Conservation (phyloP, 192 early-diverging fungal species). For the Coemansia sp. region DNA sequence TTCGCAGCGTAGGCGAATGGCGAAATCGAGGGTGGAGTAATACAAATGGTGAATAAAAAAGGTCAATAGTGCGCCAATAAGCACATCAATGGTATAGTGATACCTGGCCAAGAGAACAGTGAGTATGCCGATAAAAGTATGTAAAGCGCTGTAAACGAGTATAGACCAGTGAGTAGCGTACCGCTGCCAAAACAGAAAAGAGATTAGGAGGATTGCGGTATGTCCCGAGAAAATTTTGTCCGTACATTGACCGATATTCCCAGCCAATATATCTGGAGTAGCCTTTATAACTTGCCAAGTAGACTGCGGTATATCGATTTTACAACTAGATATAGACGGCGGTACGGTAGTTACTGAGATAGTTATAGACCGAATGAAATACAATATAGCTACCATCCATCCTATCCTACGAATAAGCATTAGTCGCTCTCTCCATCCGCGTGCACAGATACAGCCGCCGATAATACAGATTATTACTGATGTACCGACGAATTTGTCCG, state of each 20-base stretch:
- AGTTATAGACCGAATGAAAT: slow-evolving; percentile 60
- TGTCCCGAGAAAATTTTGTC: slow-evolving; percentile 71
- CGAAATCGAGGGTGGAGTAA: slow-evolving; percentile 52
- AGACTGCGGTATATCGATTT: slow-evolving; percentile 41
- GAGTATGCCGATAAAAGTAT: slow-evolving; percentile 49
- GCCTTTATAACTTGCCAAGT: slow-evolving; percentile 53
- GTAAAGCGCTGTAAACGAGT: slow-evolving; percentile 45
- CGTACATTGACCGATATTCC: slow-evolving; percentile 59
- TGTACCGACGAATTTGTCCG: slow-evolving; percentile 58
- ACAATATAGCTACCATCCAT: slow-evolving; percentile 61
- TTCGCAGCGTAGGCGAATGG: slow-evolving; percentile 14
- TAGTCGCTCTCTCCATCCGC: slow-evolving; percentile 58
- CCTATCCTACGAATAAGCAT: slow-evolving; percentile 59
- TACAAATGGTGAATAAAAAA: slow-evolving; percentile 61
- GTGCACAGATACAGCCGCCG: slow-evolving; percentile 42
- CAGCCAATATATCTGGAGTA: slow-evolving; percentile 55
- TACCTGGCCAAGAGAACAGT: slow-evolving; percentile 60
- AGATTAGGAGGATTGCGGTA: slow-evolving; percentile 59
- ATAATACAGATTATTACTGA: slow-evolving; percentile 52
- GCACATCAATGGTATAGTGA: slow-evolving; percentile 67
- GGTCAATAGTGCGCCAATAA: slow-evolving; percentile 62
- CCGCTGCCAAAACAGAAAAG: slow-evolving; percentile 60
- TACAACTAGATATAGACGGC: slow-evolving; percentile 50
- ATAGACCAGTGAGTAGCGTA: slow-evolving; percentile 57
- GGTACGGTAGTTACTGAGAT: slow-evolving; percentile 63